Conservation (phyloP, 331 rosid species). For the Saraca asoca region DNA sequence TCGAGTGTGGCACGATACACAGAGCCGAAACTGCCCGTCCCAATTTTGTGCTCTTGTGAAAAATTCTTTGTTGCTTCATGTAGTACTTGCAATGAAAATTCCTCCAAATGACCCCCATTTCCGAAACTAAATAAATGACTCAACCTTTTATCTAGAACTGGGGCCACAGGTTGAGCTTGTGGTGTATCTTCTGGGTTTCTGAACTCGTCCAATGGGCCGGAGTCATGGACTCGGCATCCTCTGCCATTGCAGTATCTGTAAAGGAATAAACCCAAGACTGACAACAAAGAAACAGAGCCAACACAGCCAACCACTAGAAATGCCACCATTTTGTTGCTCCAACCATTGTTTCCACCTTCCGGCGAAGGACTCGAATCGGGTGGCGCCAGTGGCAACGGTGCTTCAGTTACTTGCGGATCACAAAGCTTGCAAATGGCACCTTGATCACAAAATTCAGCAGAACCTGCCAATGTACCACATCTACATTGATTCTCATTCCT, state of each 20-base stretch:
- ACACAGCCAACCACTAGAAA: constrained; percentile 79
- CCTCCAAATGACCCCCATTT: constrained; percentile 69
- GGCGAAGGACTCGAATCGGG: neutral
- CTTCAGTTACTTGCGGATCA: neutral
- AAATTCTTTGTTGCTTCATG: constrained; percentile 61
- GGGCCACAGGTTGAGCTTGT: neutral
- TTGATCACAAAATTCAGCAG: constrained; percentile 37
- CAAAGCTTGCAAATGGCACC: constrained; percentile 50
- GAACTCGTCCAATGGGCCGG: constrained; percentile 65
- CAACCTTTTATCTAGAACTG: constrained; percentile 61
- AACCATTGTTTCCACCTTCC: constrained; percentile 17
- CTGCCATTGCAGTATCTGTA: constrained; percentile 46
- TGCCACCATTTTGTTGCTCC: constrained; percentile 68
- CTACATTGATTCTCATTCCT: constrained; percentile 39
- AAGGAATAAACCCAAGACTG: constrained; percentile 46
- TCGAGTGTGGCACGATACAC: constrained; percentile 68
- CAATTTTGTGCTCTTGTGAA: constrained; percentile 65
- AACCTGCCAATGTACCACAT: constrained; percentile 30
- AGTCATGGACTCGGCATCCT: constrained; percentile 76
- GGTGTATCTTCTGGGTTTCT: neutral
- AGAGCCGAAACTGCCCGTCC: constrained; percentile 77
- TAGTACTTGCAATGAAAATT: constrained; percentile 49
- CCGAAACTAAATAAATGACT: constrained; percentile 77
- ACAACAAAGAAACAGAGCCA: constrained; percentile 53
- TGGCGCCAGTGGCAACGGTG: neutral